These are phyloP conservation scores for Pseudocercospora vitis DNA, from an alignment of 2,329 filamentous ascomycete species.

Conservation along the genomic window DNA sequence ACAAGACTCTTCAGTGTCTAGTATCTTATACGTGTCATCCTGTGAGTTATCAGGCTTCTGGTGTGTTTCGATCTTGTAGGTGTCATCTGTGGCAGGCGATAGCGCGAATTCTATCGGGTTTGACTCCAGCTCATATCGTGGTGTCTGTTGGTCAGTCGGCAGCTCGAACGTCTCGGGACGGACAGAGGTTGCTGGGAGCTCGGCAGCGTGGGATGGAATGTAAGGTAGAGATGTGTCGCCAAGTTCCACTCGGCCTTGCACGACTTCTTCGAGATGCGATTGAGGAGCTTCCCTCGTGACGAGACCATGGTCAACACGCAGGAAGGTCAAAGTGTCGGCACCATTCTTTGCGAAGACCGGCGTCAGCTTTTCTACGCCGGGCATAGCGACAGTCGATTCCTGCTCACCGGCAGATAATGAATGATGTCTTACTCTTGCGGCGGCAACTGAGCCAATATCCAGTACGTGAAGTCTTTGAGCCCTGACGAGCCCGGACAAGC, in stretches of 20 bases:
- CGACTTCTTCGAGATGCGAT: slow-evolving; percentile 22
- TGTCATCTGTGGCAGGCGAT: slow-evolving; percentile 39
- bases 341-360: slow-evolving; percentile 51
- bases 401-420: slow-evolving; percentile 26
- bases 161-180: slow-evolving; percentile 29
- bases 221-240: slow-evolving; percentile 30
- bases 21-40: slow-evolving; percentile 33
- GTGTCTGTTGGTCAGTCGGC: slow-evolving; percentile 28
- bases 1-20: background rate
- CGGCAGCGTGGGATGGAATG: slow-evolving; percentile 25
- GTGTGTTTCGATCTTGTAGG: slow-evolving; percentile 11
- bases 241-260: slow-evolving; percentile 33
- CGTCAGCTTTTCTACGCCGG: slow-evolving; percentile 56
- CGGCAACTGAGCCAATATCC: slow-evolving; percentile 53
- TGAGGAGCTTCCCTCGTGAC: slow-evolving; percentile 49
- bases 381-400: slow-evolving; percentile 38
- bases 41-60: background rate
- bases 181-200: slow-evolving; percentile 35
- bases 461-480: slow-evolving; percentile 56
- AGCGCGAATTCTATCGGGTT: slow-evolving; percentile 39
- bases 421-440: slow-evolving; percentile 22
- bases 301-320: slow-evolving; percentile 57
- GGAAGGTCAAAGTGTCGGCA: slow-evolving; percentile 51
- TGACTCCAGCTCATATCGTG: slow-evolving; percentile 40
- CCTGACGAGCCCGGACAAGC: slow-evolving; percentile 53